Percentiles rank a stretch among this genome's conserved stretches.
phyloP scores from a whole-genome alignment of 2,329 filamentous ascomycete species.

The Aspergillus sp. region DNA sequence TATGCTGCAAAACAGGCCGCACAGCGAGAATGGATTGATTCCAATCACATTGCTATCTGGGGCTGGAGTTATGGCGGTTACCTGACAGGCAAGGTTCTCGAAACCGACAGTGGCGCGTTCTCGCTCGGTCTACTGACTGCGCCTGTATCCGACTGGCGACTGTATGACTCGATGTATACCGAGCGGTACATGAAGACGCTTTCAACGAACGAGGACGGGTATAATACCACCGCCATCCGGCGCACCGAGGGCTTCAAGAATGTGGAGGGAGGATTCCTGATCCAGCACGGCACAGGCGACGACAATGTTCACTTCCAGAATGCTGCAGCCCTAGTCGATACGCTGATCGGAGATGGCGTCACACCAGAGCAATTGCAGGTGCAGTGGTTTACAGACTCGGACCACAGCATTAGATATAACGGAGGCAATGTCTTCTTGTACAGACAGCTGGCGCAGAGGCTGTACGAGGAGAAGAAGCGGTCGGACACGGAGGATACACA shows the following conservation, averaged over 20 bases:
- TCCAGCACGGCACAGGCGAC: conserved; percentile 67
- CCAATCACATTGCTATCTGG: conserved; percentile 63
- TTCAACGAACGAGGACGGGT: conserved; percentile 57
- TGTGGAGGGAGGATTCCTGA: conserved; percentile 58
- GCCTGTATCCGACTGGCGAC: conserved; percentile 67
- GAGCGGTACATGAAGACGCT: conserved; percentile 71
- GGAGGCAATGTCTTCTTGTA: conserved; percentile 59
- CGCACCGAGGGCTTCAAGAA: conserved; percentile 62
- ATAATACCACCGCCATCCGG: conserved; percentile 61
- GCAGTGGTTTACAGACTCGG: conserved; percentile 65
- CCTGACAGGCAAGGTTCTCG: conserved; percentile 65
- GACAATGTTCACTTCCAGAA: conserved; percentile 74
- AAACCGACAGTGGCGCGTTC: conserved; percentile 61
- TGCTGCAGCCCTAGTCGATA: conserved; percentile 59
- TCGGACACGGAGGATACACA: conserved; percentile 37
- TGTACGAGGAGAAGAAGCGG: conserved; percentile 63
- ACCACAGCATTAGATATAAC: conserved; percentile 62
- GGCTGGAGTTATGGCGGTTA: conserved; percentile 71
- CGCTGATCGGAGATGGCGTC: conserved; percentile 60
- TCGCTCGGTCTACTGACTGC: conserved; percentile 64
- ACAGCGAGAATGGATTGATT: conserved; percentile 55
- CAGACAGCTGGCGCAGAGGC: conserved; percentile 59
- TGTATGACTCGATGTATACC: conserved; percentile 71
- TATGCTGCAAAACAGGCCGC: conserved; percentile 62
- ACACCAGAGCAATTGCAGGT: conserved; percentile 62